These are phyloP conservation scores for Colletotrichum plurivorum DNA, from an alignment of 2,329 filamentous ascomycete species.

Conservation along the genomic window DNA sequence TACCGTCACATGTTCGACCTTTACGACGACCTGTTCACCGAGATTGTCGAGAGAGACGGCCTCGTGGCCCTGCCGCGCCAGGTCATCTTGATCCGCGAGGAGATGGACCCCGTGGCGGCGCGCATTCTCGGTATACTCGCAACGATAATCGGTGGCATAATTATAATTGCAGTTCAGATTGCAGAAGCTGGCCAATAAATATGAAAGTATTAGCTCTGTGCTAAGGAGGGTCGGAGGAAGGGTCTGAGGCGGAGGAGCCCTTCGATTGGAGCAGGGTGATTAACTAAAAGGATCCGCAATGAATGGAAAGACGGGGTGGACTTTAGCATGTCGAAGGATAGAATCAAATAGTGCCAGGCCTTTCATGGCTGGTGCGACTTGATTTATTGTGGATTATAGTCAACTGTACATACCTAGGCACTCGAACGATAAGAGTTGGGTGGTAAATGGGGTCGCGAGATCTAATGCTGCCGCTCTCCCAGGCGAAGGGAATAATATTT, in stretches of 20 bases:
- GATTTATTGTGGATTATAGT: too few relatives aligned
- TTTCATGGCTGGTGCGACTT: too few relatives aligned
- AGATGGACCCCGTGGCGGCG: neutral
- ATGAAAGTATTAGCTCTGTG: neutral
- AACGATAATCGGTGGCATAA: neutral
- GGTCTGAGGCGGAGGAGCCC: neutral
- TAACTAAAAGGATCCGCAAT: too few relatives aligned
- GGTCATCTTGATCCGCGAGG: neutral
- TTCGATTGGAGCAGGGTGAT: too few relatives aligned
- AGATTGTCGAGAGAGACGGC: neutral
- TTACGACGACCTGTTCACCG: neutral
- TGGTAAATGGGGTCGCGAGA: too few relatives aligned
- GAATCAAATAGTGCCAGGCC: too few relatives aligned
- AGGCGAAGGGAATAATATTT: too few relatives aligned
- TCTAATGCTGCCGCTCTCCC: too few relatives aligned
- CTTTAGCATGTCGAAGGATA: too few relatives aligned
- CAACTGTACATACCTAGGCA: too few relatives aligned
- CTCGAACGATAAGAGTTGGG: too few relatives aligned
- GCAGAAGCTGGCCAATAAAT: neutral
- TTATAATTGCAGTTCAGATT: neutral
- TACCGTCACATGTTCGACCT: conserved; percentile 2
- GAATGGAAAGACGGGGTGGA: too few relatives aligned
- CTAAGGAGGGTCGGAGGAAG: neutral
- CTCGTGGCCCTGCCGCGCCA: neutral
- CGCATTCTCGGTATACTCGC: neutral